Base-by-base conservation (phyloP, 306 rosid species). In the Senna siamea region DNA sequence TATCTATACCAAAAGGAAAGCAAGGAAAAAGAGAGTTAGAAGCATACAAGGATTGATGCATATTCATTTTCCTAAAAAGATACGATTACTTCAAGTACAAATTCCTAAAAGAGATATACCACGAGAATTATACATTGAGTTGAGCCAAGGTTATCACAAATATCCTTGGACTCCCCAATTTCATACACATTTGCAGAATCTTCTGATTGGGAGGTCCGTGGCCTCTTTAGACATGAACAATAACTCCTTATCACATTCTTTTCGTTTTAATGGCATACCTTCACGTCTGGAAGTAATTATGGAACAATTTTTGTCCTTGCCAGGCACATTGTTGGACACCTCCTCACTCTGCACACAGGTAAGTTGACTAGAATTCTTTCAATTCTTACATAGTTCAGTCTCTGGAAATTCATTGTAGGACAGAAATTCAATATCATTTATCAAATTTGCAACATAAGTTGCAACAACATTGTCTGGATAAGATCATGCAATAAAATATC, bases 181-280 rank as follows among this genome's bases (percentile, higher is more conserved):
- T 78, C 81, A 60, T 48, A 58, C 38, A 46, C 12, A 70, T 73
- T 68, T 0, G 50, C 14, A 41, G 80, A 78, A 53, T 78, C 83
- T 70, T 86, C 86, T 52, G 70, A 65, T 68, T 73, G n/a, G n/a
- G n/a, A n/a, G n/a, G n/a, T n/a, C n/a, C n/a, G n/a, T n/a, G n/a
- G n/a, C n/a, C n/a, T n/a, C n/a, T n/a, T n/a, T n/a, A n/a, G n/a
- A n/a, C n/a, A n/a, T n/a, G n/a, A n/a, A n/a, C n/a, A n/a, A n/a
- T n/a, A n/a, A 68, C 70, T 69, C 75, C 85, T 77, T 3, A 77
- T 66, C n/a, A 65, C 61, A 63, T 20, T 83, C 64, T 80, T 86
- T 89, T 67, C 69, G 56, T 57, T 84, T 83, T 19, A 52, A 60
- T 70, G 55, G 82, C 80, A 64, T 59, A 62, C 70, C 70, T 41